phyloP scores from a whole-genome alignment of 1,139 yeast genomes.

The Zygosaccharomyces sapae region DNA sequence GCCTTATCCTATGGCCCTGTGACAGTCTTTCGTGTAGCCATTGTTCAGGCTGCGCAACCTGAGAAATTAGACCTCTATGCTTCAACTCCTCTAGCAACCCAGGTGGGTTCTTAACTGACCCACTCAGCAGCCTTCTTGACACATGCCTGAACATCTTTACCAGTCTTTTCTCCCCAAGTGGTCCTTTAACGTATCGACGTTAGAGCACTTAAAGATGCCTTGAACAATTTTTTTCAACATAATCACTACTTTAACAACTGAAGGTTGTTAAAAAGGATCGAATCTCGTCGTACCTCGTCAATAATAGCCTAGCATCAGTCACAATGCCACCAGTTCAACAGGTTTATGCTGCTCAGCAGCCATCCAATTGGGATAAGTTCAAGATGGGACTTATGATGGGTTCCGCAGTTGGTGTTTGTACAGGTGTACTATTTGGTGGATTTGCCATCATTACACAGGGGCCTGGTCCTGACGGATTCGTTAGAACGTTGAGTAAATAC shows the following conservation, averaged over 20 bases:
- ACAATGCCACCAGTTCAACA: slow-evolving; percentile 84
- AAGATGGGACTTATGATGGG: slow-evolving; percentile 99
- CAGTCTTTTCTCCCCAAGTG: background rate
- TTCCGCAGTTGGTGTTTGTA: slow-evolving; percentile 90
- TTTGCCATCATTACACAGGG: slow-evolving; percentile 88
- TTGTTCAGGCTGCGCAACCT: slow-evolving; percentile 31
- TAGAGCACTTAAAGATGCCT: slow-evolving; percentile 50
- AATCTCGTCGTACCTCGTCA: background rate
- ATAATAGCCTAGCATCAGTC: no score
- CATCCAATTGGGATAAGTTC: slow-evolving; percentile 89
- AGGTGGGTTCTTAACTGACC: background rate
- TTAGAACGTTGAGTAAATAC: slow-evolving; percentile 94
- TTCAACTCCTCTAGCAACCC: slow-evolving; percentile 22
- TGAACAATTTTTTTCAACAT: slow-evolving; percentile 1
- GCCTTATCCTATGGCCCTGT: slow-evolving; percentile 43
- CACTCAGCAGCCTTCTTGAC: slow-evolving; percentile 9
- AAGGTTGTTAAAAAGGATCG: background rate
- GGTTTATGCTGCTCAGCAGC: slow-evolving; percentile 69
- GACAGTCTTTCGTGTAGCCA: slow-evolving; percentile 21
- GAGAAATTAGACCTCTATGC: slow-evolving; percentile 39
- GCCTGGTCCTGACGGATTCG: slow-evolving; percentile 97
- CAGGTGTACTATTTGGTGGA: slow-evolving; percentile 92
- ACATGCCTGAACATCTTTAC: slow-evolving; percentile 1
- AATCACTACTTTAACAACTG: background rate
- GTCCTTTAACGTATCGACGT: background rate